phyloP scores from a whole-genome alignment of 352 stramenopile genomes.

The Proteromonas lacertae region DNA sequence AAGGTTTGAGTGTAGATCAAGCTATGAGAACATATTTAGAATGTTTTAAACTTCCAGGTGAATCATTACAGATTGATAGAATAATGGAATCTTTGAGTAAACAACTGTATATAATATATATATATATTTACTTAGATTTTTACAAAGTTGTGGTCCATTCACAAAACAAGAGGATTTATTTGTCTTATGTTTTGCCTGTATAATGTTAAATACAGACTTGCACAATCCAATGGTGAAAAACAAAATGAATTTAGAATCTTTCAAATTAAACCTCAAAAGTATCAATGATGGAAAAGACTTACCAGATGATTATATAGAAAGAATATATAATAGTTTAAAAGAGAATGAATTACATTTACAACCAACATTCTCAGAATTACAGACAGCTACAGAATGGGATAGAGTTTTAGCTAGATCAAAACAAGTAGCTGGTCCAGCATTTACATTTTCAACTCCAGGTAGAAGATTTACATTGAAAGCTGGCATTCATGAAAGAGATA shows the following conservation, averaged over 20 bases:
- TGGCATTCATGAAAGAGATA: too few species aligned
- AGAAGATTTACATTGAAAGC: too few species aligned
- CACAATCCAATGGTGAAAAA: conserved; percentile 38
- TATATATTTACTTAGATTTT: too few species aligned
- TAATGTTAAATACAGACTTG: conserved; percentile 51
- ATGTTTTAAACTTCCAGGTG: conserved; percentile 71
- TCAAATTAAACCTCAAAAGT: conserved; percentile 70
- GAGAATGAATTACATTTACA: too few species aligned
- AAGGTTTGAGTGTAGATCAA: too few species aligned
- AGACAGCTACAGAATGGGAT: too few species aligned
- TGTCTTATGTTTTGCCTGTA: conserved; percentile 54
- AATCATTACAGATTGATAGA: conserved; percentile 93
- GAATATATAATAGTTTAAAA: conserved; percentile 33
- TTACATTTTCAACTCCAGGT: too few species aligned
- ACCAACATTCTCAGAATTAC: too few species aligned
- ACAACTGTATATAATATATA: too few species aligned
- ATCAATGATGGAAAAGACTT: conserved; percentile 80
- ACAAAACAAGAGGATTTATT: conserved; percentile 49
- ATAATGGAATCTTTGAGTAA: conserved; percentile 20
- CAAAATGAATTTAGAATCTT: conserved; percentile 69
- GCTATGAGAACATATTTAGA: conserved; percentile 58
- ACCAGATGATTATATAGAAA: conserved; percentile 44
- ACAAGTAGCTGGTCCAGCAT: too few species aligned
- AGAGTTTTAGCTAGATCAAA: too few species aligned
- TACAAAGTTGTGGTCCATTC: background rate